Evolutionary conservation across 2,329 filamentous ascomycete genomes (phyloP), one percentile per base, ranked within the genome.

Genomic region (Atkinsonella hypoxylon): DNA sequence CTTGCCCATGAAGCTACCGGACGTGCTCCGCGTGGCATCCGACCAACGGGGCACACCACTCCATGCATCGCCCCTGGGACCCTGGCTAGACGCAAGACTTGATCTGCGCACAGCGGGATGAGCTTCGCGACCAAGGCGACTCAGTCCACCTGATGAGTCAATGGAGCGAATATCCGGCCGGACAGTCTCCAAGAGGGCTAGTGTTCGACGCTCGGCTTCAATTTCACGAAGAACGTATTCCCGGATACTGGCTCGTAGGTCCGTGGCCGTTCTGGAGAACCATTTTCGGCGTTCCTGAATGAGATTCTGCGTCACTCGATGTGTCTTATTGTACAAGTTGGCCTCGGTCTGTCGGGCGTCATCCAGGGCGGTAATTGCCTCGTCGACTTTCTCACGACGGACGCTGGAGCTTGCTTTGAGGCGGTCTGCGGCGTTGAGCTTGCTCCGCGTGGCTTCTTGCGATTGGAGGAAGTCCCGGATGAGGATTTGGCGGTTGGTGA

Each of bases 41-140:
- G 83, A 82, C 50, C 87, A 79, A 54, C 93, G 79, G 36, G 90
- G 88, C 30, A 96, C 89, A 52, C 93, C 93, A 61, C 89, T 95
- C 93, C 93, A 98, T 15, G 93, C 85, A 67, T 98, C 93, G n/a
- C 93, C 93, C 71, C 95, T 95, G 47, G 93, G 91, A 0, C 93
- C 93, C 69, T 98, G 93, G 61, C 87, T 93, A 45, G 87, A 87
- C 15, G 87, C 87, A 57, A 96, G 70, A 66, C 82, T 91, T 26
- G 83, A 70, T 54, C 91, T 82, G 50, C 93, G 81, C 53, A 72
- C 67, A 5, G 82, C 71, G 2, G 93, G 91, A 64, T 95, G 89
- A 15, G 86, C 74, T 69, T 98, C 93, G 52, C 93, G 82, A 41
- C 93, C 93, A 34, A 98, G 77, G 41, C 93, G 81, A 61, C 86